Evolutionary conservation across 345 rosid genomes (phyloP), one percentile per base, ranked within the genome.

Genomic region (Boechera retrofracta): DNA sequence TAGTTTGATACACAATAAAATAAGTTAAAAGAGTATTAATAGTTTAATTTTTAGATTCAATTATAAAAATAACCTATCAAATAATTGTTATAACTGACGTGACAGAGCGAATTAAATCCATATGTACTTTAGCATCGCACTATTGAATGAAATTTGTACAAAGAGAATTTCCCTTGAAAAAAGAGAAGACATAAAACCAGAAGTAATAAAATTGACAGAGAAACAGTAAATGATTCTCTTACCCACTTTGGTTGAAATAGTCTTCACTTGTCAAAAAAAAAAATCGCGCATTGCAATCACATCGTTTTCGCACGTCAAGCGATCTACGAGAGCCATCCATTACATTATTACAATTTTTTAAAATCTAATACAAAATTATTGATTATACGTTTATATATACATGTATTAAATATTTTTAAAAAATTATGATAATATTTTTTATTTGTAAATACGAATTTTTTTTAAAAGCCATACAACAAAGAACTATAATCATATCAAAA

Each of bases 141-240:
- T 11, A 11, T 41, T 42, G 15, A 42, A 11, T 42, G 47, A 11
- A 42, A 42, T n/a, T 49, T 72, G 69, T 44, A 63, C 42, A 21
- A 21, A 21, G 24, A 21, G 24, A 21, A 21, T 21, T 42, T 29
- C 18, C 18, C 24, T 21, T 21, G 36, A 42, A 39, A 18, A 2
- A 33, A 36, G 32, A 33, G 45, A 67, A 57, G 65, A 48, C 11
- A 48, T 28, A 26, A 38, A 35, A 31, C 44, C 52, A 63, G n/a
- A 35, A 39, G 3, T 41, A 72, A 59, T 24, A 41, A 29, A 38
- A 38, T 7, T 64, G 21, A 29, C 62, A 36, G 31, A 45, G 15
- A 18, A 58, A 55, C 39, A 13, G 3, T 29, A 68, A 68, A 26
- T 13, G 61, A 15, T 13, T 53, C 61, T 24, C 6, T 26, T 24